A percentile compares a stretch with the other conserved stretches of the same genome.
phyloP scores from a whole-genome alignment of 2,329 filamentous ascomycete species.

The Metarhizium humberi region DNA sequence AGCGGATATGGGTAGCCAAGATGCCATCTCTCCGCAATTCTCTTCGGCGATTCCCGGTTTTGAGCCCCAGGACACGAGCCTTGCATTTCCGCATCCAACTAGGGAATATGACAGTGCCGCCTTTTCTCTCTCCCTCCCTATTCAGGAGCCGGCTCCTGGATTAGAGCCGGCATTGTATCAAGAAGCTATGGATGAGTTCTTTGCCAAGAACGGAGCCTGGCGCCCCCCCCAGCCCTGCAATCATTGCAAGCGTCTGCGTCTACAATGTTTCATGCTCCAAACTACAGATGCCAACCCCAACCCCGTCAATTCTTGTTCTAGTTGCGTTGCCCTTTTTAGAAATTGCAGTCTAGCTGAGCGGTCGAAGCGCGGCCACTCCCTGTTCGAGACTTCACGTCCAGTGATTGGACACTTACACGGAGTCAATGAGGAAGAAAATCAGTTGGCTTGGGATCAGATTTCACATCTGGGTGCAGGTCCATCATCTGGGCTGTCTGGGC shows the following conservation, averaged over 20 bases:
- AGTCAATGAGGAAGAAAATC: conserved; percentile 28
- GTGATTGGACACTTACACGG: conserved; percentile 41
- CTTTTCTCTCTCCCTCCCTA: neutral
- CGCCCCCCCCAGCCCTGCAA: conserved; percentile 32
- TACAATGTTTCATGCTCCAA: conserved; percentile 39
- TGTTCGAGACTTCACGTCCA: conserved; percentile 36
- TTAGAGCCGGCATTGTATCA: conserved; percentile 2
- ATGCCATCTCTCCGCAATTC: neutral
- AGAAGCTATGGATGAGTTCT: conserved; percentile 26
- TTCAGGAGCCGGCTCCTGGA: neutral
- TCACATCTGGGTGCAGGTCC: neutral
- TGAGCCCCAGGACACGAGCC: neutral
- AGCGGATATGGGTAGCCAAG: neutral
- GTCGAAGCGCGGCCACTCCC: conserved; percentile 32
- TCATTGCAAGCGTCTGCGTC: conserved; percentile 32
- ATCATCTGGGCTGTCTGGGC: neutral
- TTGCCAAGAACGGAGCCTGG: conserved; percentile 30
- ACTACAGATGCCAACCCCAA: conserved; percentile 39
- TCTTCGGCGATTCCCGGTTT: neutral
- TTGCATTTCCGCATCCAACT: neutral
- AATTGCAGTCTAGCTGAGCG: conserved; percentile 37
- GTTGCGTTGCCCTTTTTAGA: conserved; percentile 39
- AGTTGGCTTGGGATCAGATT: neutral
- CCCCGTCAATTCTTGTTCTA: conserved; percentile 36
- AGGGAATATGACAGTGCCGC: neutral